These are phyloP conservation scores for Jatropha podagrica DNA, from an alignment of 441 rosid species.

Conservation along the genomic window DNA sequence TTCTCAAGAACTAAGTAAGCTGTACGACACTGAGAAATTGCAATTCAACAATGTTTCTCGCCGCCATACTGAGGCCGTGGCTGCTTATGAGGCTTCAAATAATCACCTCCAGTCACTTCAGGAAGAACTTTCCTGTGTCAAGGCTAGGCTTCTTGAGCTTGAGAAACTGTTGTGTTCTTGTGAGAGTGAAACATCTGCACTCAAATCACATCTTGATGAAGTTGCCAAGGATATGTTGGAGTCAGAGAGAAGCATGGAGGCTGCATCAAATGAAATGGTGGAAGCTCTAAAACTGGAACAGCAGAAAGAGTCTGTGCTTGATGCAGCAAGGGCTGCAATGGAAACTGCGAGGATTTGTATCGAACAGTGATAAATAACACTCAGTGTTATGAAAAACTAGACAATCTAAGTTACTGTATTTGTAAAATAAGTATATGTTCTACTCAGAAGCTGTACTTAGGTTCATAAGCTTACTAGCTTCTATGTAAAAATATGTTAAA, in stretches of 20 bases:
- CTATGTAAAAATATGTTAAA: background rate
- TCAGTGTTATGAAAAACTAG: background rate
- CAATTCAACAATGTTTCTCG: conserved; percentile 22
- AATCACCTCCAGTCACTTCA: conserved; percentile 17
- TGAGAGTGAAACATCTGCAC: conserved; percentile 33
- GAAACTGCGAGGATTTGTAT: conserved; percentile 26
- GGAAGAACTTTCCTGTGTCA: conserved; percentile 26
- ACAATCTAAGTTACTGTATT: background rate
- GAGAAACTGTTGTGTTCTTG: conserved; percentile 28
- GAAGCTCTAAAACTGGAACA: conserved; percentile 26
- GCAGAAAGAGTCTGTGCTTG: conserved; percentile 22
- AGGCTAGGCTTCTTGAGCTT: conserved; percentile 25
- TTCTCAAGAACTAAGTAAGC: conserved; percentile 13
- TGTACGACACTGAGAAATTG: conserved; percentile 11
- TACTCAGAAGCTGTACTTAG: background rate
- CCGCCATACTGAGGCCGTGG: conserved; percentile 27
- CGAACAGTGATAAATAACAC: background rate
- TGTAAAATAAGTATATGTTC: background rate
- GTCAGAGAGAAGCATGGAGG: conserved; percentile 29
- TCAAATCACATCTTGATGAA: conserved; percentile 20
- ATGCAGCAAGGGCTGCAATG: conserved; percentile 22
- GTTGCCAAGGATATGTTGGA: conserved; percentile 26
- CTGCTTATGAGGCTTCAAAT: conserved; percentile 25
- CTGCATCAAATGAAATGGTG: conserved; percentile 24
- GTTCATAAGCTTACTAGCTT: background rate